A percentile compares a stretch with the other conserved stretches of the same genome.
phyloP scores from a whole-genome alignment of 495 filamentous ascomycete genomes.

The Trichoderma asperelloides region DNA sequence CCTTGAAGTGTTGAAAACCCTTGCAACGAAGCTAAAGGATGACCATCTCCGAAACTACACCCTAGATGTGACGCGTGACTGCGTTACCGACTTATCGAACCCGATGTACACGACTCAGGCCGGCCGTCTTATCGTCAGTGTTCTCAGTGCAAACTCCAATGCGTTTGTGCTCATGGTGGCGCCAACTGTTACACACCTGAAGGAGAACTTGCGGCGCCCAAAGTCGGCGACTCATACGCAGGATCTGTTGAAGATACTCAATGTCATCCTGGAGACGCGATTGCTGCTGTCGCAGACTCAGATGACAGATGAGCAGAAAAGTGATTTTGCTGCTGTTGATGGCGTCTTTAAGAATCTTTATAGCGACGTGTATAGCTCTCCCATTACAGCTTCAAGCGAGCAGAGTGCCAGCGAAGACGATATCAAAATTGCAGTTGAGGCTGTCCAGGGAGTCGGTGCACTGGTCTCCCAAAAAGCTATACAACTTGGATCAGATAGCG shows the following conservation, averaged over 20 bases:
- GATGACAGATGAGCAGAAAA: constrained; percentile 3
- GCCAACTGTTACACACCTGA: constrained; percentile 5
- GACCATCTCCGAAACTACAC: constrained; percentile 28
- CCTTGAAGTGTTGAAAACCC: constrained; percentile 35
- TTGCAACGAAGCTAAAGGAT: constrained; percentile 28
- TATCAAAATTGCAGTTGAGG: neutral
- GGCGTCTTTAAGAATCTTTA: constrained; percentile 6
- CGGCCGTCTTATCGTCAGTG: constrained; percentile 8
- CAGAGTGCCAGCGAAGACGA: neutral
- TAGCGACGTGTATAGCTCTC: neutral
- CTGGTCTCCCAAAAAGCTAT: neutral
- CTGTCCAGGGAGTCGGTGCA: constrained; percentile 7
- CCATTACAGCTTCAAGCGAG: neutral
- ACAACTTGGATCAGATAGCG: neutral
- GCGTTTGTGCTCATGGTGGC: constrained; percentile 10
- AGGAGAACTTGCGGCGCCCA: constrained; percentile 8
- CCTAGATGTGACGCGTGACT: constrained; percentile 30
- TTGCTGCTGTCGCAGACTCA: neutral
- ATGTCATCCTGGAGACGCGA: constrained; percentile 8
- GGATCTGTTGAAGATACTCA: constrained; percentile 7
- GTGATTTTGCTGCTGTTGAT: constrained; percentile 4
- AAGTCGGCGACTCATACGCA: neutral
- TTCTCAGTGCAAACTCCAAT: constrained; percentile 4
- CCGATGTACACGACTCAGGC: constrained; percentile 5
- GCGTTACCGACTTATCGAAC: constrained; percentile 28